Base-by-base conservation (phyloP, 1,139 yeast genomes). In the Zygosaccharomyces pseudobailii region DNA sequence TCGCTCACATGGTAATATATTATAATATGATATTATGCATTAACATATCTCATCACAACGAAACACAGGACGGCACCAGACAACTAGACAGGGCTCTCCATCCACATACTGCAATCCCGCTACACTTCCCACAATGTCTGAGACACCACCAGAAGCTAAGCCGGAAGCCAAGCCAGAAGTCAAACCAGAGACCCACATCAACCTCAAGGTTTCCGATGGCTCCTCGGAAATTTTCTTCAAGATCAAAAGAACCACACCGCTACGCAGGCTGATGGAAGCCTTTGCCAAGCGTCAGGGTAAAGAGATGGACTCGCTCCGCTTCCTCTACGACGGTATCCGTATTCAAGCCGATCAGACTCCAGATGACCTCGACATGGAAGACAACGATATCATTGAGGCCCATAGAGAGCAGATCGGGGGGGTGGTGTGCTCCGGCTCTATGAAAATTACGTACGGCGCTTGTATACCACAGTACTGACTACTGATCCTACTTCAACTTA, bases 271-370 rank as follows among this genome's bases (percentile, higher is more conserved):
- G 59, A 92, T 94, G 90, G 97, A 92, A 64, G 96, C 97, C 5
- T 94, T 90, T 68, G 94, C 97, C 68, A 90, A 90, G 72, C 86
- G 98, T 74, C 96, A 92, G 66, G 97, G 98, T 43, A 92, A 90
- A 67, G 82, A 85, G 56, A 72, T 84, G 67, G 80, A 79, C 60
- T 81, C 92, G 40, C 75, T 94, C 66, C 80, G 97, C 68, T 94
- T 94, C 68, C 74, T 92, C 63, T 84, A 85, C 63, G 98, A 94
- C 60, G 99, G 99, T 53, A 85, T 88, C 58, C 82, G 98, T 64
- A 83, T 94, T 53, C 78, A 79, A 51, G 87, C 92, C 13, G 89
- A 84, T 51, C 89, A 87, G 61, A 92, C 98, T 3, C 97, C 99
- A 7, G 95, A 85, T 42, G 86, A 82, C 55, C 76, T 92, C 58